Conservation (phyloP, 2,329 filamentous ascomycete genomes). For the Lachnellula occidentalis region DNA sequence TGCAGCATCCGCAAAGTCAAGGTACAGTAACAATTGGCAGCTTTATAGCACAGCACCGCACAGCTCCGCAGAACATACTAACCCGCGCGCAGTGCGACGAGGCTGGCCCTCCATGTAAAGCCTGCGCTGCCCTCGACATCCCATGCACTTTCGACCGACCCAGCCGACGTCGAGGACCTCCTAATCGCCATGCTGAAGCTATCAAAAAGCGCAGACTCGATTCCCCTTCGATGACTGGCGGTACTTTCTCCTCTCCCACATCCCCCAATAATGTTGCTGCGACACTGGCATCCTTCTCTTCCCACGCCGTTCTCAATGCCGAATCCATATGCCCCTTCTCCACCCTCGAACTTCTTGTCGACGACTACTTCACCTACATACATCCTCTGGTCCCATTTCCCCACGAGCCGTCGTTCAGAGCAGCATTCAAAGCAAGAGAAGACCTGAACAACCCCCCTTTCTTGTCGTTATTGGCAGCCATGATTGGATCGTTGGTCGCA, state of each 20-base stretch:
- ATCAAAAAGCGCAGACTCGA: slow-evolving; percentile 54
- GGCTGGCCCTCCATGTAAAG: slow-evolving; percentile 59
- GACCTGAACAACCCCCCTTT: slow-evolving; percentile 63
- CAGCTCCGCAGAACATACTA: background rate
- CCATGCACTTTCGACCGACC: slow-evolving; percentile 62
- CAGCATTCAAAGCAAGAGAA: slow-evolving; percentile 60
- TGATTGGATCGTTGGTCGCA: slow-evolving; percentile 68
- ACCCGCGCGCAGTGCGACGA: slow-evolving; percentile 51
- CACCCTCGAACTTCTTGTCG: slow-evolving; percentile 63
- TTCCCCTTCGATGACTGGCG: slow-evolving; percentile 10
- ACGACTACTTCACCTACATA: slow-evolving; percentile 81
- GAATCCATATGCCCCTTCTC: slow-evolving; percentile 68
- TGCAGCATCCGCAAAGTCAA: slow-evolving; percentile 49
- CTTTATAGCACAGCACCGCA: background rate
- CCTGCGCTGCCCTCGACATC: slow-evolving; percentile 59
- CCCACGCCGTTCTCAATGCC: slow-evolving; percentile 44
- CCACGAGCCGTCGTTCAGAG: slow-evolving; percentile 71
- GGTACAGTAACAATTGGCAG: slow-evolving; percentile 28
- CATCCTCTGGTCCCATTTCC: slow-evolving; percentile 73
- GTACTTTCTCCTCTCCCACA: slow-evolving; percentile 24
- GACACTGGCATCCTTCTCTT: slow-evolving; percentile 29
- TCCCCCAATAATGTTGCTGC: slow-evolving; percentile 30
- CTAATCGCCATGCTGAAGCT: slow-evolving; percentile 61
- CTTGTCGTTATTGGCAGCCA: slow-evolving; percentile 65
- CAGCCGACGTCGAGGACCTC: slow-evolving; percentile 57